Base-by-base conservation (phyloP, 306 rosid species). In the Quercus engelmannii region DNA sequence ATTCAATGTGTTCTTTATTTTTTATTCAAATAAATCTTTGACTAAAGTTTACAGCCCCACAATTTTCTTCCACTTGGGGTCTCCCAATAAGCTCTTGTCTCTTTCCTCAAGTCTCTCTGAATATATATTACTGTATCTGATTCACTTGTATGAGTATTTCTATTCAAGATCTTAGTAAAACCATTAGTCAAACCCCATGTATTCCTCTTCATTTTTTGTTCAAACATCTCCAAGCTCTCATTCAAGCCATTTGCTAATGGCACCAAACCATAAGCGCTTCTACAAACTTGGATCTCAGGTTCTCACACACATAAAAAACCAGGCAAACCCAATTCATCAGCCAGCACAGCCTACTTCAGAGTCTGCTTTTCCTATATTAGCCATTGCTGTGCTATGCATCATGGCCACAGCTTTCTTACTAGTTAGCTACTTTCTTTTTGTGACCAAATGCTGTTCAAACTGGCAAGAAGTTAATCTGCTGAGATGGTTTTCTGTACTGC, bases 391-490 rank as follows among this genome's bases (percentile, higher is more conserved):
- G 1, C 80, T 86, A 5, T 82, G 86, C 72, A 85, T 89, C 74
- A 64, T 90, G 78, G 90, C 87, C 73, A 83, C 89, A 2, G 86
- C 75, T 87, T 76, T 91, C 80, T 81, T 89, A 23, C 80, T 89
- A 18, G 79, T 87, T 35, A 77, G 83, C 83, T 93, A 88, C 90
- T 81, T 83, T 74, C 69, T 83, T 77, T 80, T 89, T 35, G 85
- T 89, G 28, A 79, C 79, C 57, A 89, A 87, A 79, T 89, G 89
- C 73, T 91, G 87, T 87, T 87, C 87, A 73, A 85, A 84, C 33
- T 81, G 79, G 80, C 86, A 81, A 70, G 88, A 76, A 5, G 3
- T 86, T 23, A 85, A 85, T 81, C 86, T 86, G 0, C 56, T 89
- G 49, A 69, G 91, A 79, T 84, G 93, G 83, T 73, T 90, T 25